phyloP scores from a whole-genome alignment of 2,329 filamentous ascomycete genomes.

The Nemania sp. region DNA sequence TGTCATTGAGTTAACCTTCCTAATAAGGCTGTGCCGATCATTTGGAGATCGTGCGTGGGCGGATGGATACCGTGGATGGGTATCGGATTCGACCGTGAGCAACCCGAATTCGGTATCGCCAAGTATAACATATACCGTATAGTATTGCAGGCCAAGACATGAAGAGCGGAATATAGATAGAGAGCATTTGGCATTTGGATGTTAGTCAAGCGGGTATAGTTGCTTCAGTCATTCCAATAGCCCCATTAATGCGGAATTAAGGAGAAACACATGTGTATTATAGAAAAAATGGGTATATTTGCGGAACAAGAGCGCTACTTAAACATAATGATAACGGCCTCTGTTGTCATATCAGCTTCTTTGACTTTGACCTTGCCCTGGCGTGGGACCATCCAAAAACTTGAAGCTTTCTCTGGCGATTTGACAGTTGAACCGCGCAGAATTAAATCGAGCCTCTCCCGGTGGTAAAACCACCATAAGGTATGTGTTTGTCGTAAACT shows the following conservation, averaged over 20 bases:
- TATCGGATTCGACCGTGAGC: conserved; percentile 4
- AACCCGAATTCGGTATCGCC: conserved; percentile 10
- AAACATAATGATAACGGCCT: background rate
- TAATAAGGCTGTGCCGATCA: conserved; percentile 23
- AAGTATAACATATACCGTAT: background rate
- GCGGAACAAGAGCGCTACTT: conserved; percentile 16
- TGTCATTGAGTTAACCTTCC: conserved; percentile 21
- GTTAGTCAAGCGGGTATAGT: background rate
- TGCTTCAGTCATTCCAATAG: background rate
- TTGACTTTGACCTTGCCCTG: conserved; percentile 27
- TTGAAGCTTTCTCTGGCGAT: conserved; percentile 83
- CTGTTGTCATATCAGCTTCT: conserved; percentile 1
- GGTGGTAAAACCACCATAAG: conserved; percentile 90
- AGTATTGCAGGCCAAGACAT: background rate
- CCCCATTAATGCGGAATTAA: background rate
- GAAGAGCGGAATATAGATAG: background rate
- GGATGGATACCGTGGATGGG: background rate
- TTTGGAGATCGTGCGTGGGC: conserved; percentile 8
- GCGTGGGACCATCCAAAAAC: conserved; percentile 60
- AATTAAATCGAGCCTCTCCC: conserved; percentile 88
- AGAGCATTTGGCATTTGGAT: background rate
- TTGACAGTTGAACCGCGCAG: conserved; percentile 86
- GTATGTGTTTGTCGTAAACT: conserved; percentile 97
- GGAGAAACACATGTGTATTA: background rate
- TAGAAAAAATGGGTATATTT: conserved; percentile 19